Conservation (phyloP, 2,329 filamentous ascomycete genomes). For the Ophiostoma novo-ulmi region DNA sequence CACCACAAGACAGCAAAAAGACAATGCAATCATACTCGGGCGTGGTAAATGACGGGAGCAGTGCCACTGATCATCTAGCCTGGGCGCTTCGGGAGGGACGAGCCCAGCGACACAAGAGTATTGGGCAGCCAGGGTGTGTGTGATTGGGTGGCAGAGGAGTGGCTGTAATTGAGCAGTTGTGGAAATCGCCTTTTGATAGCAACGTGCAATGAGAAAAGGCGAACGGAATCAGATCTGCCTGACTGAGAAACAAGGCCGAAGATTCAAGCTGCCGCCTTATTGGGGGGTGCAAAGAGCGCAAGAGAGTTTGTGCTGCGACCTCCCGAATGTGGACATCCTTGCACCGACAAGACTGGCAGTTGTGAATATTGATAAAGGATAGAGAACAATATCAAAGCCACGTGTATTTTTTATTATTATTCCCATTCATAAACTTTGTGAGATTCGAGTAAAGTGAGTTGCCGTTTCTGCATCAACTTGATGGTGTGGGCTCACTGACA, state of each 20-base stretch:
- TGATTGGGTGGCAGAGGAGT: neutral
- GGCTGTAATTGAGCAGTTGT: no score
- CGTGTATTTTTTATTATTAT: no score
- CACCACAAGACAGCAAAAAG: neutral
- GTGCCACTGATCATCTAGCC: slow-evolving; percentile 7
- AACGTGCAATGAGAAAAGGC: no score
- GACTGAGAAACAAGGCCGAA: neutral
- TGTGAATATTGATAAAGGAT: no score
- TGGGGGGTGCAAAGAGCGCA: no score
- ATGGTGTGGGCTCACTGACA: neutral
- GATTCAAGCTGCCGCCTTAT: neutral
- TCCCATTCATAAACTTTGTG: no score
- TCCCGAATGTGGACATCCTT: no score
- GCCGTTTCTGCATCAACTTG: neutral
- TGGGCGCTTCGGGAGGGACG: slow-evolving; percentile 10
- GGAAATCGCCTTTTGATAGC: no score
- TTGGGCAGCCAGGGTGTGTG: neutral
- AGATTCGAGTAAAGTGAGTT: no score
- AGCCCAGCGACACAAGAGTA: neutral
- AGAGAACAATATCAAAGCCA: no score
- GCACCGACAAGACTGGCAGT: no score
- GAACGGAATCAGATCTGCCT: neutral
- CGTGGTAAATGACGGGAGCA: neutral
- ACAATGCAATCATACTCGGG: neutral
- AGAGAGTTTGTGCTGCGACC: no score